Evolutionary conservation across 148 eudicot genomes (phyloP).

Genomic region (Salicornia ramosissima): DNA sequence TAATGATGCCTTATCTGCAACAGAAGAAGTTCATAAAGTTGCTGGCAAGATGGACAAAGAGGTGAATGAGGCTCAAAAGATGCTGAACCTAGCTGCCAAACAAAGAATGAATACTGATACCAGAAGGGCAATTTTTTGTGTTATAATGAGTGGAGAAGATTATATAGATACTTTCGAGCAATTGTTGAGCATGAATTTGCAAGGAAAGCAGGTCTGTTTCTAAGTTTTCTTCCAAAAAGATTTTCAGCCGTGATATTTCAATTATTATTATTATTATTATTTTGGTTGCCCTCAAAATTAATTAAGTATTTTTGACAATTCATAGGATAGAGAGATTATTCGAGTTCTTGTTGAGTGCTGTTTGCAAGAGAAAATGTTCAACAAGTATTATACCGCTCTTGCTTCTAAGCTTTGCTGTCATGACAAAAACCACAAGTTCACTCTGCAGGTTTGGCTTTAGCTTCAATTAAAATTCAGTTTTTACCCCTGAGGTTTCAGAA

Average conservation of each 20-base stretch:
- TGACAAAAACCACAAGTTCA: slow-evolving; percentile 86
- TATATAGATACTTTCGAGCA: slow-evolving; percentile 91
- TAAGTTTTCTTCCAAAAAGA: not conserved
- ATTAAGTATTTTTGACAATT: not conserved
- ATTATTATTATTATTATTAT: slow-evolving; percentile 1
- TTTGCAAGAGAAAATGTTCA: slow-evolving; percentile 82
- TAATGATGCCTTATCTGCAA: slow-evolving; percentile 43
- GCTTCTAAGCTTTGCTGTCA: slow-evolving; percentile 80
- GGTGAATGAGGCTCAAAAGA: slow-evolving; percentile 72
- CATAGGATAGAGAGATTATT: slow-evolving; percentile 94
- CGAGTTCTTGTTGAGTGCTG: slow-evolving; percentile 88
- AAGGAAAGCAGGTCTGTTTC: slow-evolving; percentile 77
- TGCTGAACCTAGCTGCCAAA: slow-evolving; percentile 77
- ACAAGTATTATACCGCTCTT: slow-evolving; percentile 79
- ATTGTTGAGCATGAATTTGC: slow-evolving; percentile 74
- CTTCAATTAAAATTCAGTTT: not conserved
- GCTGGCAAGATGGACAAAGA: slow-evolving; percentile 68
- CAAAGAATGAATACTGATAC: slow-evolving; percentile 93
- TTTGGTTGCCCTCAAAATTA: not conserved
- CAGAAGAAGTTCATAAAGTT: slow-evolving; percentile 48
- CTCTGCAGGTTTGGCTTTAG: slow-evolving; percentile 61
- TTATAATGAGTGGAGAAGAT: slow-evolving; percentile 94
- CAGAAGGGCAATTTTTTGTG: slow-evolving; percentile 88
- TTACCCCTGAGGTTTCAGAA: too few species aligned
- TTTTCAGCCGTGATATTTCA: not conserved